Evolutionary conservation across 108 stramenopile species (phyloP), one percentile per base, ranked within the genome.

Genomic region (Cylindrotheca fusiformis): DNA sequence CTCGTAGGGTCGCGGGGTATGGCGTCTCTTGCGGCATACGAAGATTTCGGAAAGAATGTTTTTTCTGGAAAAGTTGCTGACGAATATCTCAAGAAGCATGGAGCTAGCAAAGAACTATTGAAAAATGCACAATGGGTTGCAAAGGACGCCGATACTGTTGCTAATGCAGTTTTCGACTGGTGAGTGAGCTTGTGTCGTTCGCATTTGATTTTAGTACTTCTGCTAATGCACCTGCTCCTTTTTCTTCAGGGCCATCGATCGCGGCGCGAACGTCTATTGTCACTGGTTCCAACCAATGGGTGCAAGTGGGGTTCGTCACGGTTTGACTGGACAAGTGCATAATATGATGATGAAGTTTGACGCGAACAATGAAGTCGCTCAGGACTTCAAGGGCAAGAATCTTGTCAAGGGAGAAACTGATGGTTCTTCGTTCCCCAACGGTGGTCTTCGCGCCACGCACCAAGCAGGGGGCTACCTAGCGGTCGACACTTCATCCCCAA

Each of bases 231-330:
- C 18, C 21, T 20, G 21, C 20, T 47, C 53, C 14, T 52, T 41
- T 47, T 50, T 29, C 24, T 28, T 59, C 69, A 91, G 91, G 91
- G 93, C 93, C 48, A 72, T 86, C 48, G 96, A 97, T 57, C 85
- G 93, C 55, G 94, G 90, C 32, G 96, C 94, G 62, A 91, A 95
- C 74, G 86, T 88, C 46, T 97, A 90, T 85, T 94, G 93, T 80
- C 96, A 97, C 71, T 95, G 91, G 94, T 97, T 97, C 76, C 96
- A 97, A 65, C 96, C 96, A 47, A 87, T 95, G 91, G 96, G 88
- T 21, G 65, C 94, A 59, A 79, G 73, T 20, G 93, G 93, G 25
- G 90, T 97, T 24, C 88, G 96, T 61, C 94, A 95, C 78, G 96
- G 96, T 52, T 83, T 86, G 64, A 79, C 85, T 56, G 93, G 93